Conservation (phyloP, 2,329 filamentous ascomycete genomes). For the Coleophoma crateriformis region DNA sequence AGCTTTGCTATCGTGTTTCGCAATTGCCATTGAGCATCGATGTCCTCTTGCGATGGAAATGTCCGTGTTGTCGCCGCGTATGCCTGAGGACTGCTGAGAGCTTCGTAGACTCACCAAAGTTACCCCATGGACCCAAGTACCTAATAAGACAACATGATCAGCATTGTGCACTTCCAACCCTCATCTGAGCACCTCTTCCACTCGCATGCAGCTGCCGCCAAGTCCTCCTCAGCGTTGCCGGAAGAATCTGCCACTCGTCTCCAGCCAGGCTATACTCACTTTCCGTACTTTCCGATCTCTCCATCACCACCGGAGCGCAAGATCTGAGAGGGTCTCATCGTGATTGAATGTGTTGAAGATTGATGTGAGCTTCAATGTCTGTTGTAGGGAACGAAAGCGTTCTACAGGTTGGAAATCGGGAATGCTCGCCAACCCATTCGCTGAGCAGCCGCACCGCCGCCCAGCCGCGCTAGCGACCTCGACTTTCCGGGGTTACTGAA, state of each 20-base stretch:
- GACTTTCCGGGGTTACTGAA: neutral
- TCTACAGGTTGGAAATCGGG: slow-evolving; percentile 3
- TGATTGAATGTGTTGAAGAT: slow-evolving; percentile 13
- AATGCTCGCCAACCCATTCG: slow-evolving; percentile 15
- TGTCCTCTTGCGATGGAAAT: no score
- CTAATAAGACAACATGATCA: slow-evolving; percentile 17
- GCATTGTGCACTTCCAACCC: slow-evolving; percentile 3
- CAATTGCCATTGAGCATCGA: no score
- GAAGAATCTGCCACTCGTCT: slow-evolving; percentile 7
- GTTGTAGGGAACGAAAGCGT: slow-evolving; percentile 5
- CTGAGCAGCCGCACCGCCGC: neutral
- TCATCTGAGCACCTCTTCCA: no score
- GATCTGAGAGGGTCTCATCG: slow-evolving; percentile 27
- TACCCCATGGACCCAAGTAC: slow-evolving; percentile 27
- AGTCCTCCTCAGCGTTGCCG: neutral
- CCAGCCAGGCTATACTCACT: slow-evolving; percentile 20
- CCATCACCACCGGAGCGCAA: slow-evolving; percentile 24
- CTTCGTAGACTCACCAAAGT: slow-evolving; percentile 24
- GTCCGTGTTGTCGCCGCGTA: no score
- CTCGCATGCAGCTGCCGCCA: no score
- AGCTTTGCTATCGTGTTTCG: no score
- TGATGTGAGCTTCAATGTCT: slow-evolving; percentile 15
- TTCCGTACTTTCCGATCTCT: slow-evolving; percentile 28
- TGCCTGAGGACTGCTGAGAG: neutral
- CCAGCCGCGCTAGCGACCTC: neutral